Evolutionary conservation across 352 stramenopile genomes (phyloP).

Genomic region (Globisporangium solare): DNA sequence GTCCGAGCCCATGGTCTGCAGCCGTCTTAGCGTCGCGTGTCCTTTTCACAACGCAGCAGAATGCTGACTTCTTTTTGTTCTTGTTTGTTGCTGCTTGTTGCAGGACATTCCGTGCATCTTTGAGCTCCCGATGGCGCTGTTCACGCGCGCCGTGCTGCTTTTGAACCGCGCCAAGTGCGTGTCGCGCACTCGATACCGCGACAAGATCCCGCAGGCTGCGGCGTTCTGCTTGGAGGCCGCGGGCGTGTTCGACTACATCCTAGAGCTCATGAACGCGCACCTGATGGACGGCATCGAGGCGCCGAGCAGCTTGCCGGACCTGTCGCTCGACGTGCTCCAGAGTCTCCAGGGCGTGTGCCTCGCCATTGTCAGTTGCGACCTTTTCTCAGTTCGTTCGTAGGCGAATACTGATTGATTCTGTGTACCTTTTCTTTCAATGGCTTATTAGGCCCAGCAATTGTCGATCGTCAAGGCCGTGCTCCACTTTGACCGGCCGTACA

Average conservation of each 20-base stretch:
- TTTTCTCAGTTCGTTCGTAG: no score
- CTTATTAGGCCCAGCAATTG: conserved; percentile 35
- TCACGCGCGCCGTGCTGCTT: conserved; percentile 22
- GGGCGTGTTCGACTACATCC: conserved; percentile 17
- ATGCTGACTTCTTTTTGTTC: background rate
- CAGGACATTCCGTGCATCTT: conserved; percentile 26
- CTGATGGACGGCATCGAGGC: conserved; percentile 7
- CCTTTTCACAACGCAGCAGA: background rate
- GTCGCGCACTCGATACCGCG: conserved; percentile 4
- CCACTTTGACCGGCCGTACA: conserved; percentile 24
- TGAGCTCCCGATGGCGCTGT: conserved; percentile 32
- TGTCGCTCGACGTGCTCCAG: conserved; percentile 17
- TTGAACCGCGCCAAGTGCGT: conserved; percentile 20
- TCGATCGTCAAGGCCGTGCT: conserved; percentile 33
- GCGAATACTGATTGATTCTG: no score
- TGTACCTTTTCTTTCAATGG: background rate
- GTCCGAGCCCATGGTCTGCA: conserved; percentile 10
- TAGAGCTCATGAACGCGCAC: conserved; percentile 13
- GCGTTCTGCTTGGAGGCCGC: conserved; percentile 16
- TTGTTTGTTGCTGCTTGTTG: background rate
- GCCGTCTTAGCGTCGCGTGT: background rate
- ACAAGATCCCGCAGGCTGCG: conserved; percentile 5
- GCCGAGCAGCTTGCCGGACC: conserved; percentile 13
- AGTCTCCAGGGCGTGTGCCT: conserved; percentile 13
- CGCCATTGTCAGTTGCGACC: conserved; percentile 11